Percentiles rank a stretch among this genome's conserved stretches.
phyloP scores from a whole-genome alignment of 1,284 basidiomycete species.

The Peniophora sp. region DNA sequence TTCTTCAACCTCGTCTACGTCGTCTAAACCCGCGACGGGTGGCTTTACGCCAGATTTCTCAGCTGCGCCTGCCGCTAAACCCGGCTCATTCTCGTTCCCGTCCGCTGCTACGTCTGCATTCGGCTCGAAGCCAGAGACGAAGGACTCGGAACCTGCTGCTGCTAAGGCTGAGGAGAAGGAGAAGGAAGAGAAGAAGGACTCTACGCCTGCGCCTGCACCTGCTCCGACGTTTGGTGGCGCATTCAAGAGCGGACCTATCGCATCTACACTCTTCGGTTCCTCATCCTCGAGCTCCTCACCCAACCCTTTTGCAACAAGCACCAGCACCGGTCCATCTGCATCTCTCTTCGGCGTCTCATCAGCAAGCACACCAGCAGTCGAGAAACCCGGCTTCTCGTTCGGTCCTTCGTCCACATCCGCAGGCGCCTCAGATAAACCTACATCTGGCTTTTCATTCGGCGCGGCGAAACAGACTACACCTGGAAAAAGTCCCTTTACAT shows the following conservation, averaged over 20 bases:
- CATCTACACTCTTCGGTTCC: conserved; percentile 3
- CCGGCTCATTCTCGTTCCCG: conserved; percentile 3
- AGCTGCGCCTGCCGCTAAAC: background rate
- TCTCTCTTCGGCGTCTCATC: background rate
- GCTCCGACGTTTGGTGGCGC: conserved; percentile 9
- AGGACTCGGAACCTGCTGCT: conserved; percentile 7
- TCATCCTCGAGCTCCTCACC: background rate
- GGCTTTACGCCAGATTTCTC: background rate
- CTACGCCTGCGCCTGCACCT: conserved; percentile 3
- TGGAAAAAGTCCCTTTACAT: conserved; percentile 22
- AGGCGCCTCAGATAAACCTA: conserved; percentile 2
- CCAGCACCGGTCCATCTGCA: background rate
- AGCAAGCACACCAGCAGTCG: background rate
- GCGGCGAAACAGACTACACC: conserved; percentile 38
- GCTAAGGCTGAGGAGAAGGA: conserved; percentile 10
- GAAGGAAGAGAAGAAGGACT: conserved; percentile 6
- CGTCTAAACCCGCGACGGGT: background rate
- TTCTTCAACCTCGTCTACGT: background rate
- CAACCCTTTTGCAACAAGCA: conserved; percentile 4
- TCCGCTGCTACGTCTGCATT: conserved; percentile 5
- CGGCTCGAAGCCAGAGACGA: background rate
- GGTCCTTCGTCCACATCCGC: conserved; percentile 14
- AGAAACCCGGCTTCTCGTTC: conserved; percentile 10
- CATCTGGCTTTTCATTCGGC: conserved; percentile 44
- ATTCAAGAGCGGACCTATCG: conserved; percentile 9